phyloP scores from a whole-genome alignment of 768 basidiomycete genomes.

The Cyathus striatus region DNA sequence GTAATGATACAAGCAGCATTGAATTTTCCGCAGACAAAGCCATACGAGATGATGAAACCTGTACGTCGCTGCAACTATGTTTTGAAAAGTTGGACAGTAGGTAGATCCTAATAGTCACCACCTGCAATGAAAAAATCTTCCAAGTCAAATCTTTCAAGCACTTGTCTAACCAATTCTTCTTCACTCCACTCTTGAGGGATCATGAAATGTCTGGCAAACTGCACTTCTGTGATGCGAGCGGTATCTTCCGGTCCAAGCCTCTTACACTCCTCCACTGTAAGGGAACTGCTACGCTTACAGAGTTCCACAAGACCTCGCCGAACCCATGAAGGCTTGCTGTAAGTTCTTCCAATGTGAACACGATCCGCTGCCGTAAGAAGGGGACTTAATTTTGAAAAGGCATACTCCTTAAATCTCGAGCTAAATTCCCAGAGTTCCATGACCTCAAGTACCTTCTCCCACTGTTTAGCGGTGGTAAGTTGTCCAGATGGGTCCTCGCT shows the following conservation, averaged over 20 bases:
- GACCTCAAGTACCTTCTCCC: conserved; percentile 34
- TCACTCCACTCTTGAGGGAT: not conserved
- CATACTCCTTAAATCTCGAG: conserved; percentile 24
- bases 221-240: conserved; percentile 23
- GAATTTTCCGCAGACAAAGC: too few relatives aligned
- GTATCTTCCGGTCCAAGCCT: conserved; percentile 24
- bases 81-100: too few relatives aligned
- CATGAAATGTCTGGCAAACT: conserved; percentile 12
- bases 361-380: conserved; percentile 23
- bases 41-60: too few relatives aligned
- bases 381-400: conserved; percentile 21
- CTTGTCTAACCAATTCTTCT: not conserved
- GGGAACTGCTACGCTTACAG: conserved; percentile 18
- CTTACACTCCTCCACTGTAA: conserved; percentile 19
- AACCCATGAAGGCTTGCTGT: conserved; percentile 26
- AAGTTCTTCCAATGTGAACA: conserved; percentile 22
- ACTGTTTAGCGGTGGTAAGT: conserved; percentile 26
- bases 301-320: conserved; percentile 29
- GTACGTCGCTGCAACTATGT: too few relatives aligned
- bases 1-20: too few relatives aligned
- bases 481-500: conserved; percentile 21
- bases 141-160: not conserved
- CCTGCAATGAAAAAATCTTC: not conserved
- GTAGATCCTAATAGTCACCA: not conserved
- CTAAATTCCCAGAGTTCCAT: conserved; percentile 18